Percentiles rank a stretch among this genome's conserved stretches.
These are phyloP conservation scores for Hippophae gyantsensis DNA, from an alignment of 306 rosid genomes.

Conservation along the genomic window DNA sequence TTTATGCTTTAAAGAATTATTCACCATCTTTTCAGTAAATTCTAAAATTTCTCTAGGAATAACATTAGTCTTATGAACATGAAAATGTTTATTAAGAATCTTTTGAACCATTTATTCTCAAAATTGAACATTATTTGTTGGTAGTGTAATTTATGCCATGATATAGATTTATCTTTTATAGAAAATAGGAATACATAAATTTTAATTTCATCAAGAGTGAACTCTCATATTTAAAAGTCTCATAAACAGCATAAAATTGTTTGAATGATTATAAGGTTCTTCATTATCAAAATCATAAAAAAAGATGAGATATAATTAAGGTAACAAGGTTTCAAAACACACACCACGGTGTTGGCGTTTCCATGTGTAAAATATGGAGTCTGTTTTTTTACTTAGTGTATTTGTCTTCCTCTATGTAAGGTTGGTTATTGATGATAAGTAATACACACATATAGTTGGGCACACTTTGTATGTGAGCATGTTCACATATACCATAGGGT, in stretches of 20 bases:
- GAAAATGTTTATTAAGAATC: constrained; percentile 5
- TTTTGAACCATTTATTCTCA: constrained; percentile 3
- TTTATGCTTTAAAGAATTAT: not conserved
- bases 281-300: constrained; percentile 8
- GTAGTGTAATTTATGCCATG: too few relatives aligned
- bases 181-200: not conserved
- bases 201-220: constrained; percentile 3
- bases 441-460: too few relatives aligned
- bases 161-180: constrained; percentile 2
- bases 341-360: too few relatives aligned
- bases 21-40: not conserved
- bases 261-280: constrained; percentile 1
- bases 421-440: too few relatives aligned
- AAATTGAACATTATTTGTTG: not conserved
- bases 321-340: not conserved
- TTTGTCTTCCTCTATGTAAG: too few relatives aligned
- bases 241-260: not conserved
- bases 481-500: too few relatives aligned
- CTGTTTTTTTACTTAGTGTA: too few relatives aligned
- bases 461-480: too few relatives aligned
- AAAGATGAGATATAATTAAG: constrained; percentile 1
- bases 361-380: too few relatives aligned
- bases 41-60: not conserved
- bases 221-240: not conserved
- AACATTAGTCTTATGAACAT: not conserved